Evolutionary conservation across 345 rosid species (phyloP).

Genomic region (Aegle marmelos): DNA sequence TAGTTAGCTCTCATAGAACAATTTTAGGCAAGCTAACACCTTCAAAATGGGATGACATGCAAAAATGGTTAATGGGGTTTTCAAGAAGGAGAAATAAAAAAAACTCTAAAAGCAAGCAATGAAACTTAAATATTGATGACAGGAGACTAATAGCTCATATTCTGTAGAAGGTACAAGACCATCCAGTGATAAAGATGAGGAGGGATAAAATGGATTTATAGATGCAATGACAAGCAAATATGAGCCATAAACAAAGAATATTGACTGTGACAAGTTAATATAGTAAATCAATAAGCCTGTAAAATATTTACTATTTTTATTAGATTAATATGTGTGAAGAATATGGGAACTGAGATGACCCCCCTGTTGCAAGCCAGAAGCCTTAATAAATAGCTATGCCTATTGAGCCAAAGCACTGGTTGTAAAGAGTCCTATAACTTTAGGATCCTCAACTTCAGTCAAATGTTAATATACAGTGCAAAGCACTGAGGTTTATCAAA

Average conservation of each 20-base stretch:
- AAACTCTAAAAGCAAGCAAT: constrained; percentile 44
- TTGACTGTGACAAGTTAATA: constrained; percentile 61
- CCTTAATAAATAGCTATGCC: constrained; percentile 92
- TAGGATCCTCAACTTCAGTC: constrained; percentile 75
- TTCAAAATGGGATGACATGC: constrained; percentile 99
- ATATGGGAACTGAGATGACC: constrained; percentile 99
- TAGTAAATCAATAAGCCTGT: constrained; percentile 59
- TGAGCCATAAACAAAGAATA: constrained; percentile 66
- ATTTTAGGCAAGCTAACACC: constrained; percentile 87
- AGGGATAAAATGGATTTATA: constrained; percentile 30
- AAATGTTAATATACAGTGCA: constrained; percentile 39
- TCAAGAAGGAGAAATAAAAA: constrained; percentile 59
- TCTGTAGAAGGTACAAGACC: constrained; percentile 66
- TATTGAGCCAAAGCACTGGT: constrained; percentile 73
- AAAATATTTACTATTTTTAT: constrained; percentile 42
- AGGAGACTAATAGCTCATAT: constrained; percentile 82
- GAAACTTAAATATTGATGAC: constrained; percentile 92
- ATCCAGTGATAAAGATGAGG: constrained; percentile 43
- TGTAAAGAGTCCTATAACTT: constrained; percentile 69
- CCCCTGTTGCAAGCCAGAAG: constrained; percentile 86
- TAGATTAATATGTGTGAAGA: constrained; percentile 78
- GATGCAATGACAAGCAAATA: constrained; percentile 27
- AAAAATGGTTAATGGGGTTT: constrained; percentile 89
- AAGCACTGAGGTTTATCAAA: constrained; percentile 24
- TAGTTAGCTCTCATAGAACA: constrained; percentile 50